Conservation (phyloP, 257 asterid species). For the Scutellaria galericulata region DNA sequence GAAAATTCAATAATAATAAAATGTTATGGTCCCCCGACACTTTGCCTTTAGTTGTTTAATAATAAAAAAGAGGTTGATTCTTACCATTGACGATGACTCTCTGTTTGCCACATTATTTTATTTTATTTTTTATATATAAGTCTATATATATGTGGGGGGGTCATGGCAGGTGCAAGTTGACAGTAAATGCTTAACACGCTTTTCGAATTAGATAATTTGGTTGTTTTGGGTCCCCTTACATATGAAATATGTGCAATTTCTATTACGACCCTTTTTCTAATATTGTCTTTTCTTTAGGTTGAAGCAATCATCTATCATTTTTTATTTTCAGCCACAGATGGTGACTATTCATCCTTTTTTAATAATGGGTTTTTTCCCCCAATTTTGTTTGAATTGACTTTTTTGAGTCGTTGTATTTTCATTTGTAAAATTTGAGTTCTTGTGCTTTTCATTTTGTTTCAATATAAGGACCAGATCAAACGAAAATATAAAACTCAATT, state of each 20-base stretch:
- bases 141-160: background rate
- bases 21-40: slow-evolving; percentile 25
- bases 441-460: too few species aligned
- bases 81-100: slow-evolving; percentile 35
- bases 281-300: slow-evolving; percentile 42
- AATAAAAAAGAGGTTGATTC: slow-evolving; percentile 16
- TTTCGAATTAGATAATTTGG: slow-evolving; percentile 18
- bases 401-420: too few species aligned
- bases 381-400: too few species aligned
- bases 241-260: slow-evolving; percentile 37
- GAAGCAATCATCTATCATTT: slow-evolving; percentile 40
- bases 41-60: slow-evolving; percentile 12
- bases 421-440: too few species aligned
- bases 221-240: slow-evolving; percentile 18
- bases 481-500: too few species aligned
- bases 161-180: slow-evolving; percentile 38
- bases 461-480: too few species aligned
- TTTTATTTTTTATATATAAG: background rate
- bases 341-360: slow-evolving; percentile 37
- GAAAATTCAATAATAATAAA: background rate
- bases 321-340: slow-evolving; percentile 35
- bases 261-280: slow-evolving; percentile 34
- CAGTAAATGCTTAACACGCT: slow-evolving; percentile 30
- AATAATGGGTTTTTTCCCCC: too few species aligned
- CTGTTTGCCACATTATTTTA: slow-evolving; percentile 13